phyloP scores from a whole-genome alignment of 2,329 filamentous ascomycete genomes.

The Fusarium burgessii region DNA sequence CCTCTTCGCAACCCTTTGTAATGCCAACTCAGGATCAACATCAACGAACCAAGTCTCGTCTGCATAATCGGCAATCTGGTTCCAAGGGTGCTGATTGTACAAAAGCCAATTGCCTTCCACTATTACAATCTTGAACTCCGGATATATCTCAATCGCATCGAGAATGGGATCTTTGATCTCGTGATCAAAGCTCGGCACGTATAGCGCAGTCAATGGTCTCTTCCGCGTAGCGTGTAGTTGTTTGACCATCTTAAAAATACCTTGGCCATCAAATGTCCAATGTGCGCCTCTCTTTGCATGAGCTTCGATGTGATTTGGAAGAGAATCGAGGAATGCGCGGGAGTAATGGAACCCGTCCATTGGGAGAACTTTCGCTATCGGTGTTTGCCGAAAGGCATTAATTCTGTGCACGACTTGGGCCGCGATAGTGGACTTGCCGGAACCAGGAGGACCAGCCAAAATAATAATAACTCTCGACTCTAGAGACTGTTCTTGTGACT shows the following conservation, averaged over 20 bases:
- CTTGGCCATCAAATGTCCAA: not conserved
- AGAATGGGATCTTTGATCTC: not conserved
- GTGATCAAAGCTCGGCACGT: not conserved
- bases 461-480: not conserved
- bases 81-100: not conserved
- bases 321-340: not conserved
- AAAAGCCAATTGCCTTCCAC: not conserved
- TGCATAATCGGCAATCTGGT: not conserved
- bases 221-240: not conserved
- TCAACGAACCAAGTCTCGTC: not conserved
- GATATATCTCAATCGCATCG: not conserved
- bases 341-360: not conserved
- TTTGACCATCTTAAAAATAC: not conserved
- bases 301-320: not conserved
- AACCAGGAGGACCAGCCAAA: not conserved
- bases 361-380: not conserved
- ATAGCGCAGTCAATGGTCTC: not conserved
- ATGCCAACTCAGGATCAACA: not conserved
- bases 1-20: not conserved
- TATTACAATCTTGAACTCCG: not conserved
- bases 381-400: fast-evolving
- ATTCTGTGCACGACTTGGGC: not conserved
- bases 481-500: not conserved
- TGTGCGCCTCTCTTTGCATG: not conserved
- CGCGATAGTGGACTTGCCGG: not conserved